Evolutionary conservation across 768 basidiomycete genomes (phyloP), one percentile per base, ranked within the genome.

Genomic region (Suillus paluster): DNA sequence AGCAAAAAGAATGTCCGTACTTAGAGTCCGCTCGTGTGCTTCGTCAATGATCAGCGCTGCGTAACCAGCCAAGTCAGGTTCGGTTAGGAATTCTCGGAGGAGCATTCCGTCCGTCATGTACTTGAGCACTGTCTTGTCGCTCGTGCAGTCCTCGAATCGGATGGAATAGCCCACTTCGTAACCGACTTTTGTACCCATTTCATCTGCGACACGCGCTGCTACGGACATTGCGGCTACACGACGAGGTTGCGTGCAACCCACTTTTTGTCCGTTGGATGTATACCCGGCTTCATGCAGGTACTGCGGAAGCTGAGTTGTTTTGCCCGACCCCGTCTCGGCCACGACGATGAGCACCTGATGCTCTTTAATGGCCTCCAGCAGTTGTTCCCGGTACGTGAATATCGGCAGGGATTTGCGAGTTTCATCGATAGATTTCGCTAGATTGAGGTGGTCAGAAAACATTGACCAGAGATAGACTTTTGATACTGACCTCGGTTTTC

Each of bases 51-150:
- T 95, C 69, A 99, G 79, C 34, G 90, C 94, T 52, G 95, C 90
- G 73, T 99, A 99, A 5, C 94, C 94, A 15, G 94, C 97, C 58
- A 99, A 77, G 78, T 96, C 94, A 0, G 97, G 97, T 75, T 99
- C 97, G 11, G 97, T 99, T 70, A 99, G 78, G 77, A 99, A 99
- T 76, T 99, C 95, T 70, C 97, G 86, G 49, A 99, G 79, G 30
- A 99, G 82, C 97, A 99, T 99, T 38, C 97, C 97, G 71, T 99
- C 97, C 48, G 97, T 99, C 97, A 99, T 97, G 78, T 99, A 99
- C 78, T 99, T 99, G 71, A 99, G 82, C 48, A 96, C 91, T 5
- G 97, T 99, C 81, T 97, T 98, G 82, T 99, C 95, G 80, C 94
- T 97, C 21, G 97, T 99, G 75, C 95, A 97, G 76, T 99, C 97